Evolutionary conservation across 176 grass and related monocot genomes (phyloP).

Genomic region (Stipa capillata): DNA sequence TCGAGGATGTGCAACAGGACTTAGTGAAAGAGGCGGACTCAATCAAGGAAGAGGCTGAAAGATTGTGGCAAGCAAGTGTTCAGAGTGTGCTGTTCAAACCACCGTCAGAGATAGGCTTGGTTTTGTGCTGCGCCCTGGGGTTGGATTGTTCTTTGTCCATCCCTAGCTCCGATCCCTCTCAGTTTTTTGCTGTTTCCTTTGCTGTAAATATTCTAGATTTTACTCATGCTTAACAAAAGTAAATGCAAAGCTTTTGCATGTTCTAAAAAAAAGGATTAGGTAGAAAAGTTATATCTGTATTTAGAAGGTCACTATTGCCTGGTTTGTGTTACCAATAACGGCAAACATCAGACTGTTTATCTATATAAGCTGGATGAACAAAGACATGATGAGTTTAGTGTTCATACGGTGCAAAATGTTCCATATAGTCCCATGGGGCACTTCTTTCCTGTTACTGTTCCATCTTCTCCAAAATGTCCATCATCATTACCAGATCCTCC

Average conservation of each 20-base stretch:
- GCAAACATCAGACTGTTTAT: neutral
- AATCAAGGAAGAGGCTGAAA: neutral
- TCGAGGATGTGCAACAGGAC: neutral
- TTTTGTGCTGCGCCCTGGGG: neutral
- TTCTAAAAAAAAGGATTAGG: neutral
- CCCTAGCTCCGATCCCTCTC: neutral
- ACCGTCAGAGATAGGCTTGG: neutral
- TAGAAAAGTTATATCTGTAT: neutral
- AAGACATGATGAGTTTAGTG: slow-evolving; percentile 17
- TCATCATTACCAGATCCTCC: slow-evolving; percentile 74
- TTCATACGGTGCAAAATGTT: slow-evolving; percentile 83
- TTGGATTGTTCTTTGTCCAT: neutral
- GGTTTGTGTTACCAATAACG: neutral
- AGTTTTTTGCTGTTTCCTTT: neutral
- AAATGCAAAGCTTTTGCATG: neutral
- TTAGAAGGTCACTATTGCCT: no score
- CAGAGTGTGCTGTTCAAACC: no score
- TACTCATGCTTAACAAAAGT: neutral
- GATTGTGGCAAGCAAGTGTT: no score
- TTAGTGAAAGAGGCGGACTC: no score
- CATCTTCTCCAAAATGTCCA: slow-evolving; percentile 61
- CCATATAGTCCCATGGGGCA: slow-evolving; percentile 85
- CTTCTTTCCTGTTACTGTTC: slow-evolving; percentile 77
- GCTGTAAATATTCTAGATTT: neutral
- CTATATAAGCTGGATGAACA: neutral